Evolutionary conservation across 2,329 filamentous ascomycete genomes (phyloP).

Genomic region (Tolypocladium tropicale): DNA sequence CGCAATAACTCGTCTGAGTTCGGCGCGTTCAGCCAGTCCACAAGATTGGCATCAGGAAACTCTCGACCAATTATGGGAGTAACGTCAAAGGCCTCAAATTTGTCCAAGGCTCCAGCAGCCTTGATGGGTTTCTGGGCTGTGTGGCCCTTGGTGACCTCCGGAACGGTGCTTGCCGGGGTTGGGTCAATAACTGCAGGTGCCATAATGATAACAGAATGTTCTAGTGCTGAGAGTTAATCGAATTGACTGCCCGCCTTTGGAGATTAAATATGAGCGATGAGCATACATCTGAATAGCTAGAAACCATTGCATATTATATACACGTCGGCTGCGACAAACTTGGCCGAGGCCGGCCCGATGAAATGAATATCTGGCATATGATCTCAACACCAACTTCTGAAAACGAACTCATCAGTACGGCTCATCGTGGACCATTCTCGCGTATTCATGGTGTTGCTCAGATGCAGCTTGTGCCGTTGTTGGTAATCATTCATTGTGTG

Average conservation of each 20-base stretch:
- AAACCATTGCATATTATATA: neutral
- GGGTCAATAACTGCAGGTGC: conserved; percentile 6
- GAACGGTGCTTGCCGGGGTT: neutral
- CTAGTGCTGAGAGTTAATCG: no score
- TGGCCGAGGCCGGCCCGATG: neutral
- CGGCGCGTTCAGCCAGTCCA: conserved; percentile 48
- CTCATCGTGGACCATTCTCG: neutral
- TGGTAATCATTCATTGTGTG: neutral
- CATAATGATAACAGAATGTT: conserved; percentile 4
- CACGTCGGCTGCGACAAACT: neutral
- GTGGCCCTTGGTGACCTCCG: conserved; percentile 2
- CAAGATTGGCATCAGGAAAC: conserved; percentile 46
- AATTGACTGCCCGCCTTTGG: no score
- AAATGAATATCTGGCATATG: neutral
- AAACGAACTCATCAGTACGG: neutral
- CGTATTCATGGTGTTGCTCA: neutral
- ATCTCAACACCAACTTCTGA: neutral
- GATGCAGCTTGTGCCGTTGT: neutral
- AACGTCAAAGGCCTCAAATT: conserved; percentile 44
- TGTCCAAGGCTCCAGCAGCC: conserved; percentile 38
- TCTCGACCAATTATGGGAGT: conserved; percentile 55
- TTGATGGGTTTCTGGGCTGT: conserved; percentile 29
- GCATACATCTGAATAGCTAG: neutral
- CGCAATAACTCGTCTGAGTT: conserved; percentile 54
- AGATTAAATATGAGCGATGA: neutral